Conservation (phyloP, 2,329 filamentous ascomycete species). For the Colletotrichum sp. region DNA sequence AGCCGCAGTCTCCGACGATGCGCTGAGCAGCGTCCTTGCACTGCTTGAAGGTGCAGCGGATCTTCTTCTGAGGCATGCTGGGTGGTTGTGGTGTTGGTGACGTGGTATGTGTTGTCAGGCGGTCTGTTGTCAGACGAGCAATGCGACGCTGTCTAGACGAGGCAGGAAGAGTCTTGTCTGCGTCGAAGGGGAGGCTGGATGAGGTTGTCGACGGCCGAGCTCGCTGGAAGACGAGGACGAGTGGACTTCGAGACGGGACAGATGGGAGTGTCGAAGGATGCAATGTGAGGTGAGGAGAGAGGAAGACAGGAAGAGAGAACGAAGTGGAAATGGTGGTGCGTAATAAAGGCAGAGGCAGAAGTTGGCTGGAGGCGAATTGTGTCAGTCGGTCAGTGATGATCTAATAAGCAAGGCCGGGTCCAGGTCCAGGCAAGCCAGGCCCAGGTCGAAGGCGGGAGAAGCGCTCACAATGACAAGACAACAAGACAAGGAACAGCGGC, state of each 20-base stretch:
- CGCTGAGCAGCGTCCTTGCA: conserved; percentile 88
- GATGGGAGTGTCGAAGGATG: background rate
- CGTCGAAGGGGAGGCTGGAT: background rate
- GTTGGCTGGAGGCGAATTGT: conserved; percentile 18
- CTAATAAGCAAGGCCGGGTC: conserved; percentile 19
- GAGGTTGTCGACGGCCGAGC: background rate
- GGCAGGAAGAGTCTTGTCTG: background rate
- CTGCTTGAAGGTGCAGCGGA: conserved; percentile 85
- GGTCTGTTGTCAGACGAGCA: background rate
- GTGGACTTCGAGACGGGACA: background rate
- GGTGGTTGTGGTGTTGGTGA: conserved; percentile 6
- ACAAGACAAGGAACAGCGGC: conserved; percentile 17
- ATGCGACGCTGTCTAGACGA: background rate
- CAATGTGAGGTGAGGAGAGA: background rate
- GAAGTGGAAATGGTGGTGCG: conserved; percentile 1
- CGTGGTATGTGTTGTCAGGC: background rate
- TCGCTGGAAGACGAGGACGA: background rate
- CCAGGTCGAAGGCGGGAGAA: conserved; percentile 21
- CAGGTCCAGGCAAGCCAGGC: conserved; percentile 10
- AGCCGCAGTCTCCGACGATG: conserved; percentile 95
- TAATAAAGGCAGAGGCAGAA: conserved; percentile 10
- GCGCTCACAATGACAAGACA: conserved; percentile 20
- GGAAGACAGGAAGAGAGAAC: background rate
- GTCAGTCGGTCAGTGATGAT: conserved; percentile 19
- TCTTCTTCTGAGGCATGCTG: conserved; percentile 74